A percentile compares a stretch with the other conserved stretches of the same genome.
Evolutionary conservation across 768 basidiomycete species (phyloP).

Genomic region (Termitomyces sp.): DNA sequence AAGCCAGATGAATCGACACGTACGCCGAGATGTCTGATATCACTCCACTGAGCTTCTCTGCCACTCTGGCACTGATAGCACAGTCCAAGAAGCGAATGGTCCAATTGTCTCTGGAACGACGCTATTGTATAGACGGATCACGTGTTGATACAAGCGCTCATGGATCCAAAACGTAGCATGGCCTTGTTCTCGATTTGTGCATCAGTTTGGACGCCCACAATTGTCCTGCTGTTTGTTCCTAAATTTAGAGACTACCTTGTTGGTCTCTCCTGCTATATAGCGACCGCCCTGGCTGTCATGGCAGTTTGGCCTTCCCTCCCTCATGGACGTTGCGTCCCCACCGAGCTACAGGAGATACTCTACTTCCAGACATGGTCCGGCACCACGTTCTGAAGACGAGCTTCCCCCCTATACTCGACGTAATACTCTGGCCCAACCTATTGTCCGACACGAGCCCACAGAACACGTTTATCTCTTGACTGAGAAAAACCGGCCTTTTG

Average conservation of each 20-base stretch:
- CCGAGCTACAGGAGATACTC: constrained; percentile 50
- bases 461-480: constrained; percentile 42
- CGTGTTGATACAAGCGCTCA: constrained; percentile 2
- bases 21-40: not conserved
- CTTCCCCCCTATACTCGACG: constrained; percentile 49
- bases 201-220: constrained; percentile 15
- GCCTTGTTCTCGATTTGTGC: constrained; percentile 16
- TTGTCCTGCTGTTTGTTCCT: constrained; percentile 17
- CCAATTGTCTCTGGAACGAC: too few relatives aligned
- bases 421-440: constrained; percentile 37
- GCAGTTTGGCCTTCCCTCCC: constrained; percentile 9
- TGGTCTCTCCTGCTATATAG: constrained; percentile 22
- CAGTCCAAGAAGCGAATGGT: too few relatives aligned
- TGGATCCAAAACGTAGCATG: not conserved
- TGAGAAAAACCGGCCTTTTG: constrained; percentile 41
- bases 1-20: too few relatives aligned
- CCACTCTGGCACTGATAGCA: not conserved
- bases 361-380: constrained; percentile 43
- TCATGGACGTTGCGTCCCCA: constrained; percentile 46
- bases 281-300: not conserved
- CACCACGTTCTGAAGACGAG: constrained; percentile 40
- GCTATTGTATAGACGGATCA: constrained; percentile 11
- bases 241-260: constrained; percentile 24
- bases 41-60: not conserved
- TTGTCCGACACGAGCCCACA: constrained; percentile 41